Evolutionary conservation across 495 filamentous ascomycete genomes (phyloP), one percentile per base, ranked within the genome.

Genomic region (Podospora pseudoanserina): DNA sequence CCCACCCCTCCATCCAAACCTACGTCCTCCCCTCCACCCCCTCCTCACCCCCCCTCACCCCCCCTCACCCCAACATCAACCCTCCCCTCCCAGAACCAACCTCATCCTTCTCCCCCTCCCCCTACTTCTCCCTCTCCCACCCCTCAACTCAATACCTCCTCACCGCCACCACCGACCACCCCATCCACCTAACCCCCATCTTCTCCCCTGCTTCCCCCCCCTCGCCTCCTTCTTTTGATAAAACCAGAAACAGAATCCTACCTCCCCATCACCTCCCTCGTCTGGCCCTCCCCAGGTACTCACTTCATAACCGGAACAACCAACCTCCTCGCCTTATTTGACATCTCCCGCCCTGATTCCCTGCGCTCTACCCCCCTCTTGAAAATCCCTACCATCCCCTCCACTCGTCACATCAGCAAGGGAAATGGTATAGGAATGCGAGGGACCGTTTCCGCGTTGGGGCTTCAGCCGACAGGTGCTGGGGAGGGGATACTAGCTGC

Each of bases 371-470:
- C 86, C 0, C 93, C 94, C 0, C 63, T 91, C 0, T 68, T 81
- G 3, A 78, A 82, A 63, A 81, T 93, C 73, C 84, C 86, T 32
- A 96, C 93, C 0, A 92, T 92, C 28, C 88, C 90, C 2, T 90
- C 88, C n/a, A 89, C 90, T 69, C 82, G 87, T 7, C 90, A 90
- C 73, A 84, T 90, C 63, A 80, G 86, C 28, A 88, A 90, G 62
- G 89, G 89, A 23, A 88, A 87, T 19, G 89, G 89, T 16, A 79
- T 90, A 13, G 92, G 92, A 9, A 95, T 96, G 88, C 91, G 90
- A 68, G 95, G 95, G 1, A 88, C 91, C 56, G 81, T 97, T 1
- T 90, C 89, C 3, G 87, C 91, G 0, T 76, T 99, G 54, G 71
- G 72, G 1, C 71, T 76, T 2, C 75, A 81, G 53, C 79, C 2